Evolutionary conservation across 495 filamentous ascomycete species (phyloP).

Genomic region (Aspergillus diversus): DNA sequence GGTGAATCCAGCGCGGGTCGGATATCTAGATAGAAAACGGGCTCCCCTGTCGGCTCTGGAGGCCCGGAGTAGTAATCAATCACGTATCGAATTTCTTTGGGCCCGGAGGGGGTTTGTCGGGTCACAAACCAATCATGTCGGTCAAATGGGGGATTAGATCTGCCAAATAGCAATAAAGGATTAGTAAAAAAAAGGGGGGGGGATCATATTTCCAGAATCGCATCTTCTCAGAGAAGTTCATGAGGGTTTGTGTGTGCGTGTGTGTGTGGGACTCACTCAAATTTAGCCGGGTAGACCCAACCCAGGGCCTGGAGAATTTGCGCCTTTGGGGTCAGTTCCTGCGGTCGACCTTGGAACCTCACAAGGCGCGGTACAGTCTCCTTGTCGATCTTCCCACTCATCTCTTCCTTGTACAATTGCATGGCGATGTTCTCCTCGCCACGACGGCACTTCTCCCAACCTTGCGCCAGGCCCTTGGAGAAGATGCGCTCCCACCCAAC

Average conservation of each 20-base stretch:
- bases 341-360: constrained; percentile 83
- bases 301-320: constrained; percentile 77
- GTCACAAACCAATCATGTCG: constrained; percentile 96
- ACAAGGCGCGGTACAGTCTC: constrained; percentile 63
- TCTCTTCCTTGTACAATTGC: constrained; percentile 43
- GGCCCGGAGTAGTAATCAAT: constrained; percentile 96
- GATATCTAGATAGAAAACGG: constrained; percentile 98
- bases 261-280: constrained; percentile 55
- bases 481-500: constrained; percentile 90
- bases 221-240: too few species aligned
- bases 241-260: neutral
- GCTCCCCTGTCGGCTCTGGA: constrained; percentile 85
- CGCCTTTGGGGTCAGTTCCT: constrained; percentile 90
- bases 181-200: constrained; percentile 20
- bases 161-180: constrained; percentile 28
- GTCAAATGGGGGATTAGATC: constrained; percentile 88
- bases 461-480: constrained; percentile 65
- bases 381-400: constrained; percentile 39
- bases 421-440: constrained; percentile 67
- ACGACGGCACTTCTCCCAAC: constrained; percentile 73
- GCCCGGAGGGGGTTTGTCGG: constrained; percentile 61
- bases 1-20: constrained; percentile 87
- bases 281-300: constrained; percentile 76
- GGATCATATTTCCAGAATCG: too few species aligned
- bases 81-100: constrained; percentile 86